Percentiles rank a stretch among this genome's conserved stretches.
Conservation (phyloP, 495 filamentous ascomycete species). For the Xylaria curta region DNA sequence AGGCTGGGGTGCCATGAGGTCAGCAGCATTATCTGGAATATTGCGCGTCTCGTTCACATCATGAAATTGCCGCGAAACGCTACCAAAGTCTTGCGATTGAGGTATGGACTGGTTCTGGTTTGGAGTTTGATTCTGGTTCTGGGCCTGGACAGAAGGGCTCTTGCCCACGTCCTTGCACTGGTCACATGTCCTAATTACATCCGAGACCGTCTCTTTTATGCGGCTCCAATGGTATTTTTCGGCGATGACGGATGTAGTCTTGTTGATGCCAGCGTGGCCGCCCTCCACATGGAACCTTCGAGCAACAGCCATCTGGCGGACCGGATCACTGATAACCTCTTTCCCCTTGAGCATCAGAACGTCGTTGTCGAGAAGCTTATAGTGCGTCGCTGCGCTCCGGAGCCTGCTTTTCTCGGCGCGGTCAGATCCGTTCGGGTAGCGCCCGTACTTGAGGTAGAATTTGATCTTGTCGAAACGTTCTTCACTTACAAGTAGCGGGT, state of each 20-base stretch:
- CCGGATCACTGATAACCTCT: constrained; percentile 91
- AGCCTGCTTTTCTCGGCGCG: constrained; percentile 94
- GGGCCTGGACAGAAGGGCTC: constrained; percentile 39
- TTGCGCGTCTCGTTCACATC: constrained; percentile 31
- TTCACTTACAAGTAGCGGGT: constrained; percentile 90
- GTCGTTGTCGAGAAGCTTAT: constrained; percentile 81
- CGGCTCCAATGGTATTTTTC: constrained; percentile 98
- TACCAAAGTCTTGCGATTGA: constrained; percentile 5
- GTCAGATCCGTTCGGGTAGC: constrained; percentile 92
- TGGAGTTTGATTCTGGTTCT: constrained; percentile 21
- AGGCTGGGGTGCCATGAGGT: constrained; percentile 32
- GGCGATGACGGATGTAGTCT: constrained; percentile 92
- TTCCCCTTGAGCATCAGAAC: constrained; percentile 96
- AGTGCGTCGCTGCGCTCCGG: constrained; percentile 92
- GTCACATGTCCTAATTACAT: constrained; percentile 89
- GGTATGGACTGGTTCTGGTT: constrained; percentile 9
- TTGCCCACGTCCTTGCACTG: constrained; percentile 87
- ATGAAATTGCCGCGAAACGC: constrained; percentile 28
- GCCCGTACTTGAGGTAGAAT: constrained; percentile 93
- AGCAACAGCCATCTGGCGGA: constrained; percentile 91
- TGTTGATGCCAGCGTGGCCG: constrained; percentile 96
- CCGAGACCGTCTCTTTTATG: constrained; percentile 96
- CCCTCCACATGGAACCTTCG: constrained; percentile 69
- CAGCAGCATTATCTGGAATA: constrained; percentile 12
- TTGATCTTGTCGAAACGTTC: constrained; percentile 98